Base-by-base conservation (phyloP, 768 basidiomycete species). In the Epithele typhae region DNA sequence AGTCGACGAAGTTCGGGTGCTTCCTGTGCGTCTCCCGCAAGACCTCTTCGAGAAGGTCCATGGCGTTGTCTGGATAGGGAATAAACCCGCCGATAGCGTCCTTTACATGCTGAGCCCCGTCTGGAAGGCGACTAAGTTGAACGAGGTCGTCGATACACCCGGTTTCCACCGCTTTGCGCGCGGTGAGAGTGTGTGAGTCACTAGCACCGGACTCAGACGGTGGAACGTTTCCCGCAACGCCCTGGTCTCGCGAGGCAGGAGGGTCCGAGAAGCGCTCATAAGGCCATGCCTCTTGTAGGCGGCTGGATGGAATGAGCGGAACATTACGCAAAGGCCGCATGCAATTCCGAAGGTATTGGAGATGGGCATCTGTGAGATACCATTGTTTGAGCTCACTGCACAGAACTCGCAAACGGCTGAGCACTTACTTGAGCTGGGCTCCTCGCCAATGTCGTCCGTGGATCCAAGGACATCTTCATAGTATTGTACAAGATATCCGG, bases 51-150 rank as follows among this genome's bases (percentile, higher is more conserved):
- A 71, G 51, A 19, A 69, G 53, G 0, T 55, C 17, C 10, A 66
- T 2, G 5, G 49, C 65, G 15, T 47, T 32, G 23, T 67, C 62
- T 7, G 65, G 63, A 45, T 66, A 58, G 2, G 65, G 56, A 15
- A 44, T 38, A 21, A 49, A 45, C 15, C 44, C n/a, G 9, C 46
- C 58, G 3, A 69, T 50, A 17, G 56, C 35, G 0, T 47, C 24
- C 38, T 51, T 39, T 12, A 68, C 54, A 6, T 38, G 40, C 4
- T 42, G 22, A 0, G 58, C 56, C 50, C 64, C 70, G 0, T 55
- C 62, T 7, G 66, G 63, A 32, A 62, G 48, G 63, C 60, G 61
- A 18, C 64, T 18, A 25, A 69, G 25, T 2, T 54, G 51, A 35
- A 65, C 66, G 15, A 68, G 37, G 11, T 47, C 59, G 5, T 43